Evolutionary conservation across 495 filamentous ascomycete genomes (phyloP), one percentile per base, ranked within the genome.

Genomic region (Penicillium goetzii): DNA sequence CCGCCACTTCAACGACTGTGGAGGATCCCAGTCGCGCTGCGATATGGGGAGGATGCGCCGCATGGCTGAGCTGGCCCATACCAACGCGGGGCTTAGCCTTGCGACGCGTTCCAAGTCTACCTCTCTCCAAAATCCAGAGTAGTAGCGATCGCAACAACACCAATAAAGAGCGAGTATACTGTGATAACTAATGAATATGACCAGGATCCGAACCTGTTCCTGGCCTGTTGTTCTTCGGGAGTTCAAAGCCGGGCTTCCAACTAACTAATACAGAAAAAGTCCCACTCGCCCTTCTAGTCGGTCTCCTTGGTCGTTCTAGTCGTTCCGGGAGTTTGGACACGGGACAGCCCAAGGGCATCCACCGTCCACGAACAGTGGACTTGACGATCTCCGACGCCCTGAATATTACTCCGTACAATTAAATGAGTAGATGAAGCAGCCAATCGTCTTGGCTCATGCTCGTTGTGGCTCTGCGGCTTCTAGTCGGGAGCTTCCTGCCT

Each of bases 321-420:
- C 58, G 43, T 61, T 59, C 69, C 69, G 54, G 43, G 59, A 51
- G 55, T 51, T 61, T 67, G 69, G 69, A 58, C 61, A 60, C 69
- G 67, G 64, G 64, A 67, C 57, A 57, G 51, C 43, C 54, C 36
- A 54, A 63, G 56, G 49, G 61, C 56, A 32, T 32, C 30, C 28
- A 30, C 28, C 19, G 36, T 38, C 32, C 52, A 58, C 43, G 32
- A 60, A 66, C 58, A 62, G 58, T 62, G 66, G 52, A 30, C 30
- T 57, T 19, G 28, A 52, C 59, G 51, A 66, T 63, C 56, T 40
- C 43, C 23, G 41, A 61, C 30, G 61, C 47, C 26, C 25, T 51
- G 47, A 51, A 51, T 51, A 21, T 17, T 11, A 14, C 34, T 36
- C 5, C 30, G 30, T 32, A 32, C 30, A 32, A 32, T 19, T 47